phyloP scores from a whole-genome alignment of 129 eudicot genomes.

The sunflower (Helianthus annuus) region HanXRQr2.0-SUNRISE NC_035447.2:119470849-119471348 shows the following conservation, averaged over 20 bases:
- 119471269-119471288: too few species aligned
- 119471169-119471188: conserved; percentile 26
- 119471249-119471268: too few species aligned
- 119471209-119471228: too few species aligned
- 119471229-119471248: too few species aligned
- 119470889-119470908: conserved; percentile 28
- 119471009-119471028: too few species aligned
- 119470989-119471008: conserved; percentile 10
- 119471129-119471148: not conserved
- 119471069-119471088: not conserved
- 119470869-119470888: not conserved
- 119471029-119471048: not conserved
- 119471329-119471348: too few species aligned
- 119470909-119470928: not conserved
- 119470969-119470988: not conserved
- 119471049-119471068: conserved; percentile 27
- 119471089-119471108: conserved; percentile 16
- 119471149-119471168: conserved; percentile 30
- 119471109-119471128: not conserved
- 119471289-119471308: too few species aligned
- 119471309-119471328: too few species aligned
- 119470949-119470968: not conserved
- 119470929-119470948: not conserved
- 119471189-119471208: conserved; percentile 9
- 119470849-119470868: not conserved